A percentile compares a stretch with the other conserved stretches of the same genome.
phyloP scores from a whole-genome alignment of 441 rosid species.

The Macaranga tanarius region DNA sequence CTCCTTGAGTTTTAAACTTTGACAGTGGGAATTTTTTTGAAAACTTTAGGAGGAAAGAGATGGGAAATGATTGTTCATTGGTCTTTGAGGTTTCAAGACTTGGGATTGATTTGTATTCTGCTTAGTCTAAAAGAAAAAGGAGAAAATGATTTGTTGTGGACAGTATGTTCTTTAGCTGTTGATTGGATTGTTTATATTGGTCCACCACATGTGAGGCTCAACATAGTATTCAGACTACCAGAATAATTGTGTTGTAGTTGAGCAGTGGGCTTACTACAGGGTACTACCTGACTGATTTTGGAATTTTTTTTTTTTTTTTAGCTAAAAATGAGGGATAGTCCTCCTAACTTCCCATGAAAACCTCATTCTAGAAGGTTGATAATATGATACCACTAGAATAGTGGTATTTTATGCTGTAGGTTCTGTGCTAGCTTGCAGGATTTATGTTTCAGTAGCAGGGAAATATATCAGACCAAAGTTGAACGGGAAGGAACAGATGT shows the following conservation, averaged over 20 bases:
- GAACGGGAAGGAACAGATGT: background rate
- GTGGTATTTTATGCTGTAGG: background rate
- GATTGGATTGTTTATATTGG: background rate
- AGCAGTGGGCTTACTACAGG: background rate
- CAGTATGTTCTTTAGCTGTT: background rate
- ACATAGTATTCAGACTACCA: background rate
- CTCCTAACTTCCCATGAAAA: too few species aligned
- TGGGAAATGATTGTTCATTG: background rate
- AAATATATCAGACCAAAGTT: background rate
- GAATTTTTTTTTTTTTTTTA: too few species aligned
- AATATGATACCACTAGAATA: background rate
- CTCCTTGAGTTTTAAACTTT: conserved; percentile 9
- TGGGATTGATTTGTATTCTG: background rate
- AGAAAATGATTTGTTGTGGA: conserved; percentile 1
- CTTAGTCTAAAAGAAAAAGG: background rate
- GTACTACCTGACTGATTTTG: too few species aligned
- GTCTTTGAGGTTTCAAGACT: background rate
- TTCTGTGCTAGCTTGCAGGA: background rate
- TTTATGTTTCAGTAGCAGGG: background rate
- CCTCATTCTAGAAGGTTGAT: background rate
- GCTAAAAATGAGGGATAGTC: too few species aligned
- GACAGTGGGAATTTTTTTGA: background rate
- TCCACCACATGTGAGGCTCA: background rate
- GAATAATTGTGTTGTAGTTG: background rate
- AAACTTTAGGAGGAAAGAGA: conserved; percentile 8